Base-by-base conservation (phyloP, 2,329 filamentous ascomycete genomes). In the Penicillium italicum region DNA sequence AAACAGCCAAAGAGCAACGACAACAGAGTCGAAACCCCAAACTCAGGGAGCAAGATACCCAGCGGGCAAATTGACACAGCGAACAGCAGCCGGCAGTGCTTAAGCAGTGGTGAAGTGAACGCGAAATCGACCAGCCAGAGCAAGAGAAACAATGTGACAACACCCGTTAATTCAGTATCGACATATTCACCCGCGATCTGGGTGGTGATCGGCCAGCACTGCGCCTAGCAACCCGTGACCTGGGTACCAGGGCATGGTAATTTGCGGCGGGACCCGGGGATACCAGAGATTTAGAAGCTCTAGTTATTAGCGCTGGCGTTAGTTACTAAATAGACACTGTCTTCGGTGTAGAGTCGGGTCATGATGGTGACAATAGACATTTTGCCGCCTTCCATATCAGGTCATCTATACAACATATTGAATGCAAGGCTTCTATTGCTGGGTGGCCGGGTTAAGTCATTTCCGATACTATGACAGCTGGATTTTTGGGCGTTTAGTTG, bases 111-210 rank as follows among this genome's bases (percentile, higher is more conserved):
- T 36, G 37, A 53, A 42, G 33, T 46, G 31, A 22, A 33, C 14
- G 28, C 5, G 6, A 37, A 22, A 36, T 28, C 36, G 37, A 33
- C 50, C 41, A 54, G 24, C 46, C 38, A 50, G 42, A 34, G 50
- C n/a, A 4, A 26, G 49, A 26, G n/a, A 37, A 24, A 12, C 36
- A 24, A 9, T 16, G 7, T 18, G 4, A 14, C 14, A 1, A 5
- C 41, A 40, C 22, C 16, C 33, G 18, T 14, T 24, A 36, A 20
- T 31, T 47, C 28, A 11, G 11, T 42, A 24, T 18, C 18, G n/a
- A 20, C 40, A 45, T 44, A 22, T 47, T 47, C 48, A 47, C 59
- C 48, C 45, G 38, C 43, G 51, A 51, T 46, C 51, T 20, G 36
- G 51, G 44, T 28, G 37, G 5, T 24, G 36, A 20, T 36, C 37